Percentiles rank a stretch among this genome's conserved stretches.
phyloP scores from a whole-genome alignment of 2,329 filamentous ascomycete species.

The Westerdykella ornata region DNA sequence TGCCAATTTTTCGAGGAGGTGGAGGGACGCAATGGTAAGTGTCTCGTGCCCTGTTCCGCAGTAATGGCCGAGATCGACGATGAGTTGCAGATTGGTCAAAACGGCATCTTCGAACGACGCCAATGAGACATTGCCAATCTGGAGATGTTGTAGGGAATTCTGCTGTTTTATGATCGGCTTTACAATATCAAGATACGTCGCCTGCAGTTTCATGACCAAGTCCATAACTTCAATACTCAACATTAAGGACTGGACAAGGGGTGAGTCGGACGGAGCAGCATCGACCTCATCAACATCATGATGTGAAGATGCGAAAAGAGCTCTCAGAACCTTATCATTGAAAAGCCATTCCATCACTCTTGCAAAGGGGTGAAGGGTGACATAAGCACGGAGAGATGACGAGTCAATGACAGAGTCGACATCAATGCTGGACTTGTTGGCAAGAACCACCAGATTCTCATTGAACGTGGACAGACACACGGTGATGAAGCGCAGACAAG shows the following conservation, averaged over 20 bases:
- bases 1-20: conserved; percentile 77
- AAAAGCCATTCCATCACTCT: conserved; percentile 98
- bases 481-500: conserved; percentile 76
- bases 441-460: conserved; percentile 81
- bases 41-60: conserved; percentile 77
- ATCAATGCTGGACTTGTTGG: conserved; percentile 67
- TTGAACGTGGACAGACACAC: conserved; percentile 83
- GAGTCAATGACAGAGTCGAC: conserved; percentile 70
- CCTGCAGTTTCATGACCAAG: conserved; percentile 75
- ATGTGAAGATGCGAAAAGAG: conserved; percentile 71
- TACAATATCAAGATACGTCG: conserved; percentile 86
- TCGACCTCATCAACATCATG: conserved; percentile 68
- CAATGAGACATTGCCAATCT: conserved; percentile 68
- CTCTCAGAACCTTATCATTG: conserved; percentile 77
- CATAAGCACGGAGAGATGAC: conserved; percentile 70
- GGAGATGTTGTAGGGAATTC: conserved; percentile 50
- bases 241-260: conserved; percentile 70
- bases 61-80: conserved; percentile 79
- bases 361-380: conserved; percentile 83
- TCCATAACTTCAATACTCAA: conserved; percentile 79
- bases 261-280: conserved; percentile 67
- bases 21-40: conserved; percentile 72
- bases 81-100: conserved; percentile 67
- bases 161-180: conserved; percentile 68
- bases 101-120: conserved; percentile 90